A percentile compares a stretch with the other conserved stretches of the same genome.
These are phyloP conservation scores for Tephrocybe sp. DNA, from an alignment of 768 basidiomycete genomes.

Conservation along the genomic window DNA sequence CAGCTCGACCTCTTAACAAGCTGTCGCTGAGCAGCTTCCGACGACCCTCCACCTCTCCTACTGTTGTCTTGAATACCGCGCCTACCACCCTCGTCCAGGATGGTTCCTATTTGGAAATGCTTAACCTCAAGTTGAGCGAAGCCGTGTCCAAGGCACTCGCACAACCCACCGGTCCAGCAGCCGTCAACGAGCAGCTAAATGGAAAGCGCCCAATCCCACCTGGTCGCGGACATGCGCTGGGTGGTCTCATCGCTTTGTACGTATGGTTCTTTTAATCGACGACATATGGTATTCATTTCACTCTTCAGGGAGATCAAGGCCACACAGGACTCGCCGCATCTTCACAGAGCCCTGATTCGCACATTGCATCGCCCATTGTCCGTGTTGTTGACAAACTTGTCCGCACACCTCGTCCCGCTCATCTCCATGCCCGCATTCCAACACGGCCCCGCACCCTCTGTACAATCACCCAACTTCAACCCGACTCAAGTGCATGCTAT, in stretches of 20 bases:
- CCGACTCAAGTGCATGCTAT: conserved; percentile 72
- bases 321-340: conserved; percentile 59
- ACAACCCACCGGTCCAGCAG: conserved; percentile 58
- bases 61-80: conserved; percentile 29
- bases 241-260: conserved; percentile 69
- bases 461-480: conserved; percentile 54
- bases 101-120: conserved; percentile 76
- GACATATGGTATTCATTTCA: too few relatives aligned
- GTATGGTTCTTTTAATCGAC: conserved; percentile 28
- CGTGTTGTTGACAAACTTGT: conserved; percentile 70
- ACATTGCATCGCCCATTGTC: conserved; percentile 77
- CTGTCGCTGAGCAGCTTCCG: conserved; percentile 61
- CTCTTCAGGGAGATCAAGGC: conserved; percentile 65
- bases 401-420: conserved; percentile 64
- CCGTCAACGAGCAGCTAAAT: conserved; percentile 50
- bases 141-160: conserved; percentile 76
- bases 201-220: conserved; percentile 75
- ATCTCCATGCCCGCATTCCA: conserved; percentile 66
- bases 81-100: conserved; percentile 63
- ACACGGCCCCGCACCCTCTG: conserved; percentile 46
- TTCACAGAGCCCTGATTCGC: conserved; percentile 70
- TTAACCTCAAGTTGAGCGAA: conserved; percentile 77
- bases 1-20: conserved; percentile 54
- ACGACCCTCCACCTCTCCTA: conserved; percentile 50
- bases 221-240: conserved; percentile 69